Evolutionary conservation across 2,329 filamentous ascomycete genomes (phyloP).

Genomic region (Colletotrichum sp.): DNA sequence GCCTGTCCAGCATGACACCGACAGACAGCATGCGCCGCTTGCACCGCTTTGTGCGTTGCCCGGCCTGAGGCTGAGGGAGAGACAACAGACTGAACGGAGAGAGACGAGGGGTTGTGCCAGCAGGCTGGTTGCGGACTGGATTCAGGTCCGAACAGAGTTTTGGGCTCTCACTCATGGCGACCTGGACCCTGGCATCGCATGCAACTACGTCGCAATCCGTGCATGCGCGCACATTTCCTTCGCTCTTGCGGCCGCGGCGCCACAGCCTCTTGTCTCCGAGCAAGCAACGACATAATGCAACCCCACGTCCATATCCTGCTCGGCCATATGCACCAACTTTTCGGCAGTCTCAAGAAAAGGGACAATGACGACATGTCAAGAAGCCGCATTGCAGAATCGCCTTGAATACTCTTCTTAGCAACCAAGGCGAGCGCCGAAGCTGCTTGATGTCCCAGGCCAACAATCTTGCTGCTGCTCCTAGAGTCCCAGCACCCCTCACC

Average conservation of each 20-base stretch:
- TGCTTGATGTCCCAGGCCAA: not conserved
- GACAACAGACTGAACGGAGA: not conserved
- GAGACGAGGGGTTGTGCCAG: not conserved
- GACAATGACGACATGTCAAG: not conserved
- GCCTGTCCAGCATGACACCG: not conserved
- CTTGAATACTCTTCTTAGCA: not conserved
- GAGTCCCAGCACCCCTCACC: not conserved
- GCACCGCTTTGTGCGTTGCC: not conserved
- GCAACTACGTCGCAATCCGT: not conserved
- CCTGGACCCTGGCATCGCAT: not conserved
- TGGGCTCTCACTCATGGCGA: not conserved
- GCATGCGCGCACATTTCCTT: not conserved
- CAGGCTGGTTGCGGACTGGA: not conserved
- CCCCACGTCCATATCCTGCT: not conserved
- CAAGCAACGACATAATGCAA: not conserved
- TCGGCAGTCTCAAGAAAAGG: not conserved
- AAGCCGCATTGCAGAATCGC: not conserved
- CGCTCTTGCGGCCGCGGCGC: not conserved
- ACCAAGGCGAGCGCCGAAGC: not conserved
- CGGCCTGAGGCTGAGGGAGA: not conserved
- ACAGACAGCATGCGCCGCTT: not conserved
- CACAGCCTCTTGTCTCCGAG: not conserved
- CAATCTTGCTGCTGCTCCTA: not conserved
- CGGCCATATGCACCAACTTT: not conserved
- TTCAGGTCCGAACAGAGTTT: not conserved